Conservation (phyloP, 768 basidiomycete species). For the Tulasnella sp. region DNA sequence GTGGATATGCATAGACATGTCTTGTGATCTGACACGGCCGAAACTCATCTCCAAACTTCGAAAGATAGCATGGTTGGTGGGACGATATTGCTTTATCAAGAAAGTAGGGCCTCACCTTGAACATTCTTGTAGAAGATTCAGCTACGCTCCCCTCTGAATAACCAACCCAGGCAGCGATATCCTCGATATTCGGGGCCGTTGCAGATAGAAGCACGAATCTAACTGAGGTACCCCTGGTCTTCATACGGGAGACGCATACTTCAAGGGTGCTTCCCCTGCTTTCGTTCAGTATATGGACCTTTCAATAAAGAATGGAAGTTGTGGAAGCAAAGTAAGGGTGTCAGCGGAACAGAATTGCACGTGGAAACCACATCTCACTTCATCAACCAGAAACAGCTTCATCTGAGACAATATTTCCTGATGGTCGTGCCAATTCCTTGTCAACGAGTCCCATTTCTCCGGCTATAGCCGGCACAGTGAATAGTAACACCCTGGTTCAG, state of each 20-base stretch:
- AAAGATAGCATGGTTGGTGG: neutral
- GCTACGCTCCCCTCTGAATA: constrained; percentile 21
- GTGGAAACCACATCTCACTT: constrained; percentile 35
- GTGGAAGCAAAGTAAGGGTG: neutral
- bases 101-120: constrained; percentile 39
- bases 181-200: constrained; percentile 84
- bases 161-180: constrained; percentile 83
- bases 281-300: constrained; percentile 92
- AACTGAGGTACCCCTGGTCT: constrained; percentile 48
- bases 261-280: constrained; percentile 83
- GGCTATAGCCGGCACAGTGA: constrained; percentile 44
- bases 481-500: neutral
- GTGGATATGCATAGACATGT: constrained; percentile 57
- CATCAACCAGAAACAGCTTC: constrained; percentile 79
- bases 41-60: constrained; percentile 84
- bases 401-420: constrained; percentile 55
- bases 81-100: neutral
- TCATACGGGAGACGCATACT: constrained; percentile 92
- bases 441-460: constrained; percentile 95
- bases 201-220: constrained; percentile 87
- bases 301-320: constrained; percentile 4
- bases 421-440: constrained; percentile 65
- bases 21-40: constrained; percentile 71
- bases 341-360: neutral
- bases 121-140: constrained; percentile 44